Conservation (phyloP, 768 basidiomycete genomes). For the Lactarius deliciosus region DNA sequence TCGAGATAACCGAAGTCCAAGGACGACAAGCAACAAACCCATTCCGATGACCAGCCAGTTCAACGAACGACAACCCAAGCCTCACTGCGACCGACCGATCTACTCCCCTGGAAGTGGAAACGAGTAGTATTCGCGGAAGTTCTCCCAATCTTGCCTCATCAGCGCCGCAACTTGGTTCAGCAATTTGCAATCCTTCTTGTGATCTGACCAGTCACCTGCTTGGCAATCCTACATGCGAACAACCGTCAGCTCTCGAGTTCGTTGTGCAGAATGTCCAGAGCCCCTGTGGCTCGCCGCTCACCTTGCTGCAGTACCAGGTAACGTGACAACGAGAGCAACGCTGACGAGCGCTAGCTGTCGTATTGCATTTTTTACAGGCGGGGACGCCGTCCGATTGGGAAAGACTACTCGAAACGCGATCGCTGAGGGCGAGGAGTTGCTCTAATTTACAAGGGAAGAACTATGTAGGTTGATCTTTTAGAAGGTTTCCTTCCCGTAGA, state of each 20-base stretch:
- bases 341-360: background rate
- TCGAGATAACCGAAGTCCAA: background rate
- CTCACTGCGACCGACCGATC: background rate
- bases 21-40: background rate
- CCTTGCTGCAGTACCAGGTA: background rate
- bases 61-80: background rate
- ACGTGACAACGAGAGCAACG: background rate
- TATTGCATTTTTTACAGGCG: background rate
- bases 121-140: background rate
- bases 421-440: background rate
- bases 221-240: background rate
- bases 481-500: background rate
- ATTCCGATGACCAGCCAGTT: background rate
- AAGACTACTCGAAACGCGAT: background rate
- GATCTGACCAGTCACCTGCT: background rate
- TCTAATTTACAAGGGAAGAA: background rate
- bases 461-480: background rate
- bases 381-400: background rate
- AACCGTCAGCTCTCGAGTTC: background rate
- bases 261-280: background rate
- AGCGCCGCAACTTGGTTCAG: background rate
- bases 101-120: background rate
- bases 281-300: background rate
- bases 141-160: background rate
- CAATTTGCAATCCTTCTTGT: slow-evolving; percentile 3